Evolutionary conservation across 306 rosid genomes (phyloP).

Genomic region (Castanea mollissima): DNA sequence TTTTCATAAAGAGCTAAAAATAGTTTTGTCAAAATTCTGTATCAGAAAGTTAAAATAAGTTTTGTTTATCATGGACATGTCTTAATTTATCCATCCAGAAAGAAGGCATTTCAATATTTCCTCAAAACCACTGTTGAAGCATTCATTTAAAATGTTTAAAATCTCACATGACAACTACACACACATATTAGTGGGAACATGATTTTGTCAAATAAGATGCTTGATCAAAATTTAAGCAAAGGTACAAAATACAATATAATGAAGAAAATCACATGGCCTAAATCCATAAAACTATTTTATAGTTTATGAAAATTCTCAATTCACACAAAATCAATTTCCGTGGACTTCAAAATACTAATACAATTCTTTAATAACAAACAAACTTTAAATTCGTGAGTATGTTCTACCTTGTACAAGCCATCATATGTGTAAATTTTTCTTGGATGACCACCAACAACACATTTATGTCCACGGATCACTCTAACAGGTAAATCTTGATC

Average conservation of each 20-base stretch:
- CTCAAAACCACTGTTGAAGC: too few relatives aligned
- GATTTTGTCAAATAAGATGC: not conserved
- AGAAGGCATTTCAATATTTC: not conserved
- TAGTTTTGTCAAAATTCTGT: not conserved
- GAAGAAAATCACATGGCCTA: too few relatives aligned
- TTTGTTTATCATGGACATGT: not conserved
- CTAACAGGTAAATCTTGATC: constrained; percentile 32
- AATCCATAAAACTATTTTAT: too few relatives aligned
- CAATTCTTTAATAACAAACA: not conserved
- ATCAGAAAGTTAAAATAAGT: not conserved
- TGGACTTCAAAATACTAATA: not conserved
- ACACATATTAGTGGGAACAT: not conserved
- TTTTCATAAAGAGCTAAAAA: not conserved
- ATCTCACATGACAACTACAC: too few relatives aligned
- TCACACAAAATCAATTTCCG: too few relatives aligned
- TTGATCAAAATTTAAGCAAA: too few relatives aligned
- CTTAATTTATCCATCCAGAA: not conserved
- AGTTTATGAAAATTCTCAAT: too few relatives aligned
- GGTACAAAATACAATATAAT: too few relatives aligned
- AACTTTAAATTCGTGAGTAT: not conserved
- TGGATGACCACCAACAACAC: constrained; percentile 18
- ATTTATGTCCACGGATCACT: constrained; percentile 39
- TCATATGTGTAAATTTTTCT: constrained; percentile 34
- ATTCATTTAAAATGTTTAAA: too few relatives aligned
- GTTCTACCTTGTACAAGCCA: constrained; percentile 40